Evolutionary conservation across 2,329 filamentous ascomycete species (phyloP), one percentile per base, ranked within the genome.

Genomic region (Alternaria panax): DNA sequence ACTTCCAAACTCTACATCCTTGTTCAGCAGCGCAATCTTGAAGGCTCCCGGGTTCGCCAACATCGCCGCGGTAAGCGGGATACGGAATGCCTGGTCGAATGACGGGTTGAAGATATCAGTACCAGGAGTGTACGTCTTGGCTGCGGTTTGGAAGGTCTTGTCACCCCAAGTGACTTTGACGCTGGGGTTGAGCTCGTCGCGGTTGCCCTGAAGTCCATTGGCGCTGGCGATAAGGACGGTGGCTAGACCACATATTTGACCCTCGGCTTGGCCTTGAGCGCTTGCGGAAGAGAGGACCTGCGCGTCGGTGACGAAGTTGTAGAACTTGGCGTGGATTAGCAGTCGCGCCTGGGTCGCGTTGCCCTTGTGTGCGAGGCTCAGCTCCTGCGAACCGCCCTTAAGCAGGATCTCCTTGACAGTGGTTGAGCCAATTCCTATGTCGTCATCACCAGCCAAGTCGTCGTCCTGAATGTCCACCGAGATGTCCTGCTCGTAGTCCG

Each of bases 31-130:
- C 40, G 67, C 57, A 34, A 76, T 65, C 43, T 57, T 68, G 66
- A 76, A 75, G 36, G 51, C 59, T 2, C 40, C 62, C 1, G 66
- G 64, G 25, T 64, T 73, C 7, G 55, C 58, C 22, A 75, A 5
- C 64, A 75, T 61, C 14, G 70, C 74, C 16, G 70, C 69, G 5
- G 76, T 80, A 7, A 84, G 54, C 0, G 81, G 80, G 43, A 84
- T 75, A 7, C 70, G 71, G 70, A 83, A 84, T 0, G 78, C 77
- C 64, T 80, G 76, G 57, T 83, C 81, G 53, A 83, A 84, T 2
- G 76, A 72, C 2, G 82, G 82, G 65, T 83, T 84, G 72, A 80
- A 81, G 61, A 84, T 82, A 50, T 84, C 82, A 3, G 69, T 77
- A 2, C 82, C 82, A 0, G 81, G 80, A 2, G 72, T 75, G 66